Evolutionary conservation across 306 rosid genomes (phyloP), one percentile per base, ranked within the genome.

Genomic region (Spatholobus suberectus): DNA sequence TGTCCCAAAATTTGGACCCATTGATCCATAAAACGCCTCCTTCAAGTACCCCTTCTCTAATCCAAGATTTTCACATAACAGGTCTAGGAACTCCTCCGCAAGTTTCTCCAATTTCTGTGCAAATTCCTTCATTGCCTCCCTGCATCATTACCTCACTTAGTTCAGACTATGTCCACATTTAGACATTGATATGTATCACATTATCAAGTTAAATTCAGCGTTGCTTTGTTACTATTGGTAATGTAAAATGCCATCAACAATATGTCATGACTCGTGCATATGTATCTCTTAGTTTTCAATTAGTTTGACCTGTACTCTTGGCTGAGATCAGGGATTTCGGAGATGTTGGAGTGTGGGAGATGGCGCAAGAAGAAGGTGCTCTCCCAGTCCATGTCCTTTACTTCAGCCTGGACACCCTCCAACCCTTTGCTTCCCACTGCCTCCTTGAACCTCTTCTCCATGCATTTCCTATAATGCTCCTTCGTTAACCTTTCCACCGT

Each of bases 391-490:
- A 89, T 70, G 76, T 92, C 93, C 3, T 80, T 83, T 54, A 88
- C 82, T 77, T 70, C 97, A 10, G 84, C 74, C 35, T 86, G 61
- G 4, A 83, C 89, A 71, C 75, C 84, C n/a, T 88, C 90, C 0
- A 92, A 66, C 4, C 86, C 92, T 40, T 89, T 89, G 78, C 76
- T 83, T 67, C 81, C 85, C 75, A 90, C 74, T 13, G 77, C 47
- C 70, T 92, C 93, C 41, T 83, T 89, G 90, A 92, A 92, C 82
- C 91, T 86, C 35, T 92, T 85, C 83, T 92, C 97, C 97, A 92
- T 82, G 57, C 90, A 86, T 73, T 83, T 88, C 72, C 47, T 85
- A 82, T 92, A 92, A 82, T 92, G 97, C 46, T 85, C 90, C 38
- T 92, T 92, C 6, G 94, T 86, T 81, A 92, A 35, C 87, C 62